Percentiles rank a stretch among this genome's conserved stretches.
Evolutionary conservation across 1,284 basidiomycete genomes (phyloP).

Genomic region (Stereum hirsutum): DNA sequence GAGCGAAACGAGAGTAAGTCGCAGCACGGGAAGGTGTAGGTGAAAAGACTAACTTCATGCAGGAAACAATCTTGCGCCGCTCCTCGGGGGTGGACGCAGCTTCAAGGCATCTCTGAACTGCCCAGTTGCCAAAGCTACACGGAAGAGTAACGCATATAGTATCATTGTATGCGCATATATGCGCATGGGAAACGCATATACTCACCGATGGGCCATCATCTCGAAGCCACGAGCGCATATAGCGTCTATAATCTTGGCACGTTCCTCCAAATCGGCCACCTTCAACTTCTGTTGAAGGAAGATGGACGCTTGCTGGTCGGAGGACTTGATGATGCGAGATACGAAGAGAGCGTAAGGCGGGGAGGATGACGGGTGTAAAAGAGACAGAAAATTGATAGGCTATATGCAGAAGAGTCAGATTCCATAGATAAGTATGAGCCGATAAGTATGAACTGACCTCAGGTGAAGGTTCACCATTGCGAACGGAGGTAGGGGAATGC

Average conservation of each 20-base stretch:
- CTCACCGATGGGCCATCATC: conserved; percentile 80
- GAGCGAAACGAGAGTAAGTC: not conserved
- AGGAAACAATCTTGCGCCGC: conserved; percentile 65
- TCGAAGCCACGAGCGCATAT: conserved; percentile 74
- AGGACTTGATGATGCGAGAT: conserved; percentile 73
- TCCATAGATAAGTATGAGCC: too few species aligned
- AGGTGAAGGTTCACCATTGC: too few species aligned
- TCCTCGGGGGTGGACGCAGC: conserved; percentile 64
- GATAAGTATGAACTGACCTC: not conserved
- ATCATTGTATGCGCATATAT: not conserved
- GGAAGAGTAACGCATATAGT: conserved; percentile 3
- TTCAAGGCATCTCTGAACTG: conserved; percentile 75
- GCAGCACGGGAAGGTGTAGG: not conserved
- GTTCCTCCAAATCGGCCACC: conserved; percentile 68
- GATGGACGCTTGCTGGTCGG: conserved; percentile 82
- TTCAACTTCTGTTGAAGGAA: conserved; percentile 82
- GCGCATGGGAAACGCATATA: conserved; percentile 6
- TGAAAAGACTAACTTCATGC: conserved; percentile 55
- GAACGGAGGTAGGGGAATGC: too few species aligned
- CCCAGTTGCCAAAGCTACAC: conserved; percentile 76
- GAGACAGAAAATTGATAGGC: conserved; percentile 79
- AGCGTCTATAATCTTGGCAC: conserved; percentile 74
- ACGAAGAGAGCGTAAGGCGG: conserved; percentile 76
- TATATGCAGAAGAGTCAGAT: conserved; percentile 22
- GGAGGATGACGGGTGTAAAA: conserved; percentile 72